Percentiles rank a stretch among this genome's conserved stretches.
Evolutionary conservation across 768 basidiomycete species (phyloP).

Genomic region (Leucosporidium scottii): DNA sequence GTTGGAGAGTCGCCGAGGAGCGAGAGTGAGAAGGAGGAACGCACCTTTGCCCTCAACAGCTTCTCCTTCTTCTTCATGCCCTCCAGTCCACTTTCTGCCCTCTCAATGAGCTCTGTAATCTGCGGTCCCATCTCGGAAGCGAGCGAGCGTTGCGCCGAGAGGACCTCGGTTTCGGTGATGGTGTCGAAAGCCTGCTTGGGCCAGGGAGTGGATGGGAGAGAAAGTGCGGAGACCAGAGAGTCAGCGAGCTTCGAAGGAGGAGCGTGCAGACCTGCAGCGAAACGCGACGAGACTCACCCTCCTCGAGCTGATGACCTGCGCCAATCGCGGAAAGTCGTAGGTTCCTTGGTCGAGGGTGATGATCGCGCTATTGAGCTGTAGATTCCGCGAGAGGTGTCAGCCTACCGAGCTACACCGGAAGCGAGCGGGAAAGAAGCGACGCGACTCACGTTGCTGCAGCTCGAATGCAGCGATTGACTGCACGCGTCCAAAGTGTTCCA

Average conservation of each 20-base stretch:
- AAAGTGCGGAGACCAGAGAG: too few species aligned
- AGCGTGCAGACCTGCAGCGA: neutral
- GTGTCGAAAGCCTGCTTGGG: slow-evolving; percentile 17
- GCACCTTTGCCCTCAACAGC: slow-evolving; percentile 4
- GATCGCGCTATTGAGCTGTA: slow-evolving; percentile 15
- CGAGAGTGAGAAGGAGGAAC: neutral
- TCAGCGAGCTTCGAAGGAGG: neutral
- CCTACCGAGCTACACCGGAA: too few species aligned
- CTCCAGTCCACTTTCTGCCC: slow-evolving; percentile 21
- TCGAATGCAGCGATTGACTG: neutral
- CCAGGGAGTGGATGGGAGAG: neutral
- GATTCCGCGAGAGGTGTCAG: neutral
- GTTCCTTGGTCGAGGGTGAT: slow-evolving; percentile 13
- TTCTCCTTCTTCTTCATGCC: slow-evolving; percentile 14
- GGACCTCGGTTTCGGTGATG: slow-evolving; percentile 20
- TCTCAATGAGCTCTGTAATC: slow-evolving; percentile 13
- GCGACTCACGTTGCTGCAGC: slow-evolving; percentile 4
- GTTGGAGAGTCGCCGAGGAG: neutral
- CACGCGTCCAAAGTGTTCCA: slow-evolving; percentile 15
- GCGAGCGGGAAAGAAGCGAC: neutral
- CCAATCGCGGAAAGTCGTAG: slow-evolving; percentile 16
- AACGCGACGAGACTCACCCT: slow-evolving; percentile 13
- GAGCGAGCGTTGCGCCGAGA: slow-evolving; percentile 2
- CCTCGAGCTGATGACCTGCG: slow-evolving; percentile 3
- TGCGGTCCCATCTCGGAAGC: slow-evolving; percentile 22